Base-by-base conservation (phyloP, 805 yeast species). In the Ogataea neopini region DNA sequence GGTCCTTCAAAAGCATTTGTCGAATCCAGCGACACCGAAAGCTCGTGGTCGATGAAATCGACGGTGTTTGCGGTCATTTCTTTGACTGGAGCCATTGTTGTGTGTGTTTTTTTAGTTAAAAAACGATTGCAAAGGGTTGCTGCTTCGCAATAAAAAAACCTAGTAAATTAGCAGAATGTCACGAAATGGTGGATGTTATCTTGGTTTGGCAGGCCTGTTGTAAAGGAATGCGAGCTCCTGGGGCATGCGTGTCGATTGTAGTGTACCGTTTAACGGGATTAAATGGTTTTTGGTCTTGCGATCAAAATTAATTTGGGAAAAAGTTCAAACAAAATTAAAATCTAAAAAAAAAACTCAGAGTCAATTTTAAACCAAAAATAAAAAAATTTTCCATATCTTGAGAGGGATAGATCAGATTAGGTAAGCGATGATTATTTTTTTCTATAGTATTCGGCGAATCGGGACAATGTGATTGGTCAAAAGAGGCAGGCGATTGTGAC, bases 1-100 rank as follows among this genome's bases (percentile, higher is more conserved):
- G 99, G 98, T 6, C 99, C 98, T 72, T 92, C 98, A 64, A 92
- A 92, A 2, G 97, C 96, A 62, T 82, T 86, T 11, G 96, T 76
- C 15, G 97, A 90, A 70, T 91, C 97, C 53, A 91, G 73, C 50
- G 79, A 77, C 38, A 82, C 83, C 7, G 96, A 84, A 42, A 88
- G 73, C 51, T 84, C 88, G 66, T 86, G 92, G 67, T 91, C 91
- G 58, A 89, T 81, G 62, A 60, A 69, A 39, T 68, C 72, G 18
- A 8, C 4, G 34, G 34, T 13, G 30, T 10, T 28, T 8, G 14
- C 30, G 30, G 30, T 6, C 56, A 22, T 50, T 47, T 8, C 57
- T 52, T 20, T 45, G 43, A 37, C 37, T 36, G 45, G 40, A 52
- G 33, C 37, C 35, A 34, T 25, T 14, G 8, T 15, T 56, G 53